Evolutionary conservation across 2,329 filamentous ascomycete species (phyloP), one percentile per base, ranked within the genome.

Genomic region (Paramyrothecium roridum): DNA sequence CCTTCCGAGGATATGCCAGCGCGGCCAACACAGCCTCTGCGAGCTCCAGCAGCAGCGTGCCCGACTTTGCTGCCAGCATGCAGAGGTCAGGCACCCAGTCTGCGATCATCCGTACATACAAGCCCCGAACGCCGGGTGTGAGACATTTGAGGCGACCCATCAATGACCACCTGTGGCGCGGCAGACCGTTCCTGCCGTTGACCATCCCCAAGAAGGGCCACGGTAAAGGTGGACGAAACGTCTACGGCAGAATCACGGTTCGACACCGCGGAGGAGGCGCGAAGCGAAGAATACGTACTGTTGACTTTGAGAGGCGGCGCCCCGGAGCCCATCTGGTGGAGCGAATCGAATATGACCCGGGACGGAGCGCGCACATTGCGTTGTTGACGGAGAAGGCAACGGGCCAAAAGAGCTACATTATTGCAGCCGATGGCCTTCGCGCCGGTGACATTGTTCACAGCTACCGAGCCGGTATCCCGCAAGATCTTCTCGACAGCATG

Each of bases 131-230:
- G 1, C 93, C 93, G 13, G 95, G 95, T 82, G 74, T 96, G 56
- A 87, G 95, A 67, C 95, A 99, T 83, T 79, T 99, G 61, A 89
- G 88, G 72, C 85, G 95, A 47, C 92, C 95, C 16, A 88, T 97
- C 74, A 98, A 98, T 74, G 92, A 97, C 67, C 95, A 99, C 73
- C 78, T 99, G 48, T 98, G 91, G 91, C 97, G 96, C 75, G 95
- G 95, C 56, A 82, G 92, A 55, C 91, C 95, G 1, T 86, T 89
- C 62, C 80, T 90, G 34, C 85, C 87, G 52, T 81, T 99, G 72
- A 99, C 96, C 12, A 90, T 91, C 66, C 86, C 92, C 40, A 96
- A 97, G 73, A 93, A 93, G 72, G 95, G 95, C 17, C 92, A 96
- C 65, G 87, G 85, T 52, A 95, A 96, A 72, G 96, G 95, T 73